Base-by-base conservation (phyloP, 306 rosid species). In the Betula pendula region DNA sequence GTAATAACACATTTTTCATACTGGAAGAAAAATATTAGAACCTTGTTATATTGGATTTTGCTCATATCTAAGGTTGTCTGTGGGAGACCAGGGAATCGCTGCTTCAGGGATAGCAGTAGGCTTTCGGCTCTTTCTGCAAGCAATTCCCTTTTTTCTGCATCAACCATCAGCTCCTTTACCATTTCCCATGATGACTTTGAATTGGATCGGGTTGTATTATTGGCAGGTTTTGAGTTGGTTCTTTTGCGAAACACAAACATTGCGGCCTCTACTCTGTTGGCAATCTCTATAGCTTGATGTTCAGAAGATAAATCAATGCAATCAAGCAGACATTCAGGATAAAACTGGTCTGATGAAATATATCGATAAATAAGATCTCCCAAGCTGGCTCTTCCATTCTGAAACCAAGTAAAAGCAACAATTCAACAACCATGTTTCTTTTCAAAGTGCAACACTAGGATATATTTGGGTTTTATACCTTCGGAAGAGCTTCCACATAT, bases 1-100 rank as follows among this genome's bases (percentile, higher is more conserved):
- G 33, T 5, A 11, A 48, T 31, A 74, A 31, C 31, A 68, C 29
- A 1, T 6, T 11, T 50, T 80, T 22, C 1, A 31, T 44, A 24
- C 38, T 49, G 47, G 40, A 59, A 38, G 43, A 22, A 19, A 55
- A 35, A n/a, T 31, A 71, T 53, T 1, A 44, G 45, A 53, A 92
- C 99, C 98, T 96, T 96, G 77, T 96, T 96, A 89, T 86, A 81
- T 81, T 96, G 99, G 77, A 96, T 92, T 87, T 96, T 96, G 89
- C 93, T 91, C 90, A 88, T 89, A 55, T 96, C 99, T 19, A 96
- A 77, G 73, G 94, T 45, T 3, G 99, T 88, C 84, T 92, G 99
- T 78, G 98, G 96, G 80, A 96, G 99, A 78, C 94, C 96, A 0
- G 99, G 93, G 82, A 96, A 92, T 20, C 94, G 91, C 73, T 92